phyloP scores from a whole-genome alignment of 1,284 basidiomycete species.

The Ganoderma multipileum region DNA sequence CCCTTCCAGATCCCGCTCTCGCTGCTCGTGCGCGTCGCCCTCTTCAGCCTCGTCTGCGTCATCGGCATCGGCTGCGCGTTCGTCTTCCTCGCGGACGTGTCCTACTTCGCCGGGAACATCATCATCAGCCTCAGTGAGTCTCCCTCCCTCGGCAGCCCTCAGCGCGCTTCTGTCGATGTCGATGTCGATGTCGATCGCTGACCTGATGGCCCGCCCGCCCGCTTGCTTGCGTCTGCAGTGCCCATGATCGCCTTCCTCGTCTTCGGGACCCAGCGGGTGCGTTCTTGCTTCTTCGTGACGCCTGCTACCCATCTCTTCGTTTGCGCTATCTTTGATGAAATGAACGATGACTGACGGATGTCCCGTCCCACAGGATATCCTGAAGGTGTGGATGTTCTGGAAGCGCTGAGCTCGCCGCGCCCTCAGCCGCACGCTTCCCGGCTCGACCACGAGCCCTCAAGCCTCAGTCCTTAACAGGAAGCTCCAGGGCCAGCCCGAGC shows the following conservation, averaged over 20 bases:
- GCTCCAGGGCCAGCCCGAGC: neutral
- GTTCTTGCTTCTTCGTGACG: neutral
- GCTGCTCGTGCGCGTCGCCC: slow-evolving; percentile 30
- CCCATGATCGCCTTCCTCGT: slow-evolving; percentile 33
- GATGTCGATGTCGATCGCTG: neutral
- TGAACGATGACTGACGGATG: neutral
- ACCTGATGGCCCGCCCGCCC: neutral
- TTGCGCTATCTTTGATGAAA: neutral
- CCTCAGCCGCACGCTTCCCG: neutral
- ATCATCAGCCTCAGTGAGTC: slow-evolving; percentile 29
- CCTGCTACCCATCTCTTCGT: neutral
- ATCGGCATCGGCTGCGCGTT: slow-evolving; percentile 31
- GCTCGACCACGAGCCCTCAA: too few relatives aligned
- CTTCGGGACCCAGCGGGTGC: slow-evolving; percentile 32
- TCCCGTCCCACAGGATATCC: slow-evolving; percentile 25
- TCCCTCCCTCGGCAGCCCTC: neutral
- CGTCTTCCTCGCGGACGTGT: slow-evolving; percentile 30
- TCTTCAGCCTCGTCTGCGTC: slow-evolving; percentile 33
- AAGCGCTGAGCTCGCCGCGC: slow-evolving; percentile 18
- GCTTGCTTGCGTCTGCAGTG: slow-evolving; percentile 18
- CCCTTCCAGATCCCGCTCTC: slow-evolving; percentile 30
- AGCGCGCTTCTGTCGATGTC: too few relatives aligned
- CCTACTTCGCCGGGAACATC: slow-evolving; percentile 30
- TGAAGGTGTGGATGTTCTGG: slow-evolving; percentile 33
- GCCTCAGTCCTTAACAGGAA: neutral